Base-by-base conservation (phyloP, 192 early-diverging fungal species). In the Coemansia sp. region DNA sequence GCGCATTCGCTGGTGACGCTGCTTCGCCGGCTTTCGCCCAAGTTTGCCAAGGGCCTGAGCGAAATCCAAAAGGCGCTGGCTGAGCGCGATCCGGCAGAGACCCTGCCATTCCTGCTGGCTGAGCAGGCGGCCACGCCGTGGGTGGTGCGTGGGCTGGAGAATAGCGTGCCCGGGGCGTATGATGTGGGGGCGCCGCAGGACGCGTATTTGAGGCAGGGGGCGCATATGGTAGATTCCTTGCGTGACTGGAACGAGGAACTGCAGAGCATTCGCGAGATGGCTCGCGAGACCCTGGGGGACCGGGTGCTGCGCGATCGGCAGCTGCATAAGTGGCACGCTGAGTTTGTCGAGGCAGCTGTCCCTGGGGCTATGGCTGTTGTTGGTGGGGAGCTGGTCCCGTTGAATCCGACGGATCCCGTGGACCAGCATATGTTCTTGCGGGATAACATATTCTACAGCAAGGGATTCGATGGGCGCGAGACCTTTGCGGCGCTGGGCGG, bases 221-320 rank as follows among this genome's bases (percentile, higher is more conserved):
- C 70, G 0, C 70, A 72, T 24, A 55, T 57, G 0, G 65, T 62
- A 11, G 79, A 82, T 37, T 70, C 74, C 2, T 57, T 91, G 56
- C 91, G 93, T 53, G 96, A 98, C 70, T 99, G 95, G 95, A 98
- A 99, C 77, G 96, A 99, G 63, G 95, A 99, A 73, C 72, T 96
- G 26, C 94, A 96, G 81, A 85, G 88, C 13, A 90, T 92, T 35
- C 88, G 92, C 35, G 93, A 95, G 64, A 84, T 97, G 63, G 94
- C 95, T 3, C 82, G 86, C 16, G 59, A 53, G 37, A 90, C 85
- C 45, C 76, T 92, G 8, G 91, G 89, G 61, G 95, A 99, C 69
- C 86, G 90, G 8, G 91, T 97, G 6, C 68, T 90, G 71, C 89
- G 95, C 43, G 93, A 97, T 67, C 87, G 91, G 37, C 85, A 91